phyloP scores from a whole-genome alignment of 2,329 filamentous ascomycete genomes.

The Rhinocladiella mackenziei region DNA sequence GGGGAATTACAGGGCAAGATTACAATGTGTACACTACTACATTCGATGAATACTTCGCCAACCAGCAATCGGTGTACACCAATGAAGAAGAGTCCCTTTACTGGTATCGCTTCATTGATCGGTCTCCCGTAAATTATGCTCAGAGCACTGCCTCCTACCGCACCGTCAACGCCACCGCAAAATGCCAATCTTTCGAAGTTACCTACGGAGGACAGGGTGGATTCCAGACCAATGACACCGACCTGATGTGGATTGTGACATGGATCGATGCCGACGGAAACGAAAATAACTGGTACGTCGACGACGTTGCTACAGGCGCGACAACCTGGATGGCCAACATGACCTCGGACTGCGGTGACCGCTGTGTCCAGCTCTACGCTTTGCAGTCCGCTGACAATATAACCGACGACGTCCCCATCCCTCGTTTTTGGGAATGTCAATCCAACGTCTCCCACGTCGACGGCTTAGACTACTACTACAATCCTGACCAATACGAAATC shows the following conservation, averaged over 20 bases:
- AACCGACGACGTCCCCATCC: constrained; percentile 30
- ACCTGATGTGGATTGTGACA: constrained; percentile 3
- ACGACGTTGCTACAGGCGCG: constrained; percentile 12
- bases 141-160: constrained; percentile 5
- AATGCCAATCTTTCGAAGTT: constrained; percentile 14
- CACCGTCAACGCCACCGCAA: constrained; percentile 20
- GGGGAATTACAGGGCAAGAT: constrained; percentile 18
- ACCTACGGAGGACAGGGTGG: constrained; percentile 19
- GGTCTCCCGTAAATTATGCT: constrained; percentile 1
- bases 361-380: constrained; percentile 19
- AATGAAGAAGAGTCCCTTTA: constrained; percentile 35
- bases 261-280: constrained; percentile 16
- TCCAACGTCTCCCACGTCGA: constrained; percentile 17
- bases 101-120: constrained; percentile 25
- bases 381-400: constrained; percentile 21
- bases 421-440: constrained; percentile 21
- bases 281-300: constrained; percentile 3
- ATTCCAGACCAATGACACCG: constrained; percentile 13
- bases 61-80: constrained; percentile 39
- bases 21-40: background rate
- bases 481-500: constrained; percentile 9
- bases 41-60: constrained; percentile 4
- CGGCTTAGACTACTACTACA: constrained; percentile 3
- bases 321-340: constrained; percentile 24
- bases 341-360: constrained; percentile 16